Evolutionary conservation across 768 basidiomycete species (phyloP), one percentile per base, ranked within the genome.

Genomic region (Amanita muscaria): DNA sequence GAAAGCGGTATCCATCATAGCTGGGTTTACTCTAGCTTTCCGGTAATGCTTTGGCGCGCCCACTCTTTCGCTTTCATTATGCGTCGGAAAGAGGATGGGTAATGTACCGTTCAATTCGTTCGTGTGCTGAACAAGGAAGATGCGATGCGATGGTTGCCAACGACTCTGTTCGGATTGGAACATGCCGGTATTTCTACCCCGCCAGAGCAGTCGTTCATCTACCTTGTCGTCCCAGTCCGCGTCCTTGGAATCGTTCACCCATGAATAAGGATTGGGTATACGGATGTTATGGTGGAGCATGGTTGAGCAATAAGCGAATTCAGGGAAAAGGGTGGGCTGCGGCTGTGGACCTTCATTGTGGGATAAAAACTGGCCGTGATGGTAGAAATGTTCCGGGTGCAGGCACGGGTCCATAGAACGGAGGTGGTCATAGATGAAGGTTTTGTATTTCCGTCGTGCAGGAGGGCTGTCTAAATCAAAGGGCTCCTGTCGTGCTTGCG

Each of bases 161-260:
- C 63, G 61, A 6, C 68, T 62, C 1, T 51, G 43, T 1, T 55
- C 44, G 11, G 60, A 53, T 27, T 74, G 69, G 41, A 52, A 63
- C 15, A 77, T 81, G 8, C 86, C 87, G 0, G 86, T 87, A 35
- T 77, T 83, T 32, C 75, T 75, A 3, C 87, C 87, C 31, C 87
- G 69, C 87, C 87, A 88, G 31, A 77, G 65, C 14, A 87, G 51
- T 3, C 74, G 64, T 48, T 81, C 76, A 55, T 83, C 73, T 1
- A 62, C 22, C 63, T 82, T 88, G 24, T 73, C 66, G 12, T 78
- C 73, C 76, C 81, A 90, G 0, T 67, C 68, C 7, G 80, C 73
- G 58, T 86, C 77, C 51, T 79, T 65, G 2, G 57, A 57, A 11
- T 71, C 70, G 5, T 66, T 69, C 0, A 68, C 40, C 73, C 73